These are phyloP conservation scores for Globisporangium solare DNA, from an alignment of 352 stramenopile species.

Conservation along the genomic window DNA sequence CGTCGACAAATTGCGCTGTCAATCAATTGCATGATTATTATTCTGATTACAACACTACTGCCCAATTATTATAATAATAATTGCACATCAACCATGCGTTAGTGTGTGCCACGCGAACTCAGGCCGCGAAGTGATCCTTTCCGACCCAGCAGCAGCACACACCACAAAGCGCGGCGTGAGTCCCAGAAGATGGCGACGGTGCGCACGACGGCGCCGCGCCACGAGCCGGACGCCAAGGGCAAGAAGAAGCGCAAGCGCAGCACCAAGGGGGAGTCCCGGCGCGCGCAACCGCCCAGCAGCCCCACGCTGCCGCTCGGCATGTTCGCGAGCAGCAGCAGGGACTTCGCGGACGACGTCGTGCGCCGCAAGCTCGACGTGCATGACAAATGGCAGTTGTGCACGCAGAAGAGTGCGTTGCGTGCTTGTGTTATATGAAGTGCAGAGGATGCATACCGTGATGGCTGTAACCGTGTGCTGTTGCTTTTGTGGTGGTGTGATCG, in stretches of 20 bases:
- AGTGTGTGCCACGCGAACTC: no score
- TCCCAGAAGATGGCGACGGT: conserved; percentile 32
- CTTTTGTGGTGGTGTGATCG: neutral
- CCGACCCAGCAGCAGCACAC: no score
- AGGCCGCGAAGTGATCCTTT: no score
- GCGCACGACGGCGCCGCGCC: conserved; percentile 17
- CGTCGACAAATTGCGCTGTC: no score
- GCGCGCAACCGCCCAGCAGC: neutral
- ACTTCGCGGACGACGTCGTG: conserved; percentile 13
- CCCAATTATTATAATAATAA: no score
- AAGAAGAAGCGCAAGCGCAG: conserved; percentile 35
- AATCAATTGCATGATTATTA: no score
- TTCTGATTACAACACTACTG: no score
- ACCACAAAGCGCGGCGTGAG: no score
- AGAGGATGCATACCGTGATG: neutral
- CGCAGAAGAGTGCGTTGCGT: conserved; percentile 22
- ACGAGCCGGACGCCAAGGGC: conserved; percentile 7
- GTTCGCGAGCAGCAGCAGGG: neutral
- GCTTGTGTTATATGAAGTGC: no score
- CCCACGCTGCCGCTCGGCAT: neutral
- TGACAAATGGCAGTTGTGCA: conserved; percentile 32
- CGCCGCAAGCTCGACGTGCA: conserved; percentile 17
- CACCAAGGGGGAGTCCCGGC: conserved; percentile 6
- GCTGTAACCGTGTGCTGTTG: neutral
- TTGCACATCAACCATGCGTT: no score